These are phyloP conservation scores for Pythium aristosporum DNA, from an alignment of 352 stramenopile species.

Conservation along the genomic window DNA sequence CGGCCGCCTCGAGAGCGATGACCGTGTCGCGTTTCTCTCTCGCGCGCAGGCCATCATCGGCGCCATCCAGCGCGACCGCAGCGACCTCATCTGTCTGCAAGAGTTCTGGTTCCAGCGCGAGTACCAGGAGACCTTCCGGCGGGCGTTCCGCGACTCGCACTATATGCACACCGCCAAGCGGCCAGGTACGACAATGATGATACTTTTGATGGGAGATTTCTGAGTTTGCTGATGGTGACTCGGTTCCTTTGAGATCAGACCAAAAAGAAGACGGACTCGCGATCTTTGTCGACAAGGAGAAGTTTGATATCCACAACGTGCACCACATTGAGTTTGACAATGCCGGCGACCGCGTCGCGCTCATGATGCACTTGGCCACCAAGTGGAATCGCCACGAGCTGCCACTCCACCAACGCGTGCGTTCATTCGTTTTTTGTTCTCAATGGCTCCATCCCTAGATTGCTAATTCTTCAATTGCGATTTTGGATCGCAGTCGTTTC, in stretches of 20 bases:
- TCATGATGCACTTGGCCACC: conserved; percentile 81
- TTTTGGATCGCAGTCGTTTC: conserved; percentile 44
- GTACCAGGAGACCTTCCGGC: conserved; percentile 71
- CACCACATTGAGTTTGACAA: conserved; percentile 71
- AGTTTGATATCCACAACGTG: conserved; percentile 79
- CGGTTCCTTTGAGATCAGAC: conserved; percentile 13
- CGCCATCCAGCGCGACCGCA: conserved; percentile 68
- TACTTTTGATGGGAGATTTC: background rate
- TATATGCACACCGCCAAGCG: conserved; percentile 76
- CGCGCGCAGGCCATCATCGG: conserved; percentile 70
- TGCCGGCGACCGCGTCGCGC: conserved; percentile 76
- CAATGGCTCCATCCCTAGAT: background rate
- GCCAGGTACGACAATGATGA: conserved; percentile 30
- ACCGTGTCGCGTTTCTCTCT: conserved; percentile 58
- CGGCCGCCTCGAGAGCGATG: conserved; percentile 64
- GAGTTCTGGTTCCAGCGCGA: conserved; percentile 84
- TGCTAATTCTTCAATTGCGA: background rate
- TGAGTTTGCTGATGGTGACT: background rate
- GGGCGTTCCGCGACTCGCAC: conserved; percentile 59
- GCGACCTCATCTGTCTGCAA: conserved; percentile 80
- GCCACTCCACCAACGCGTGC: conserved; percentile 51
- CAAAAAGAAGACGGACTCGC: conserved; percentile 83
- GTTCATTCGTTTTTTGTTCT: background rate
- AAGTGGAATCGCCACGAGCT: conserved; percentile 64
- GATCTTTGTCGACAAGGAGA: conserved; percentile 72